Evolutionary conservation across 1,284 basidiomycete species (phyloP), one percentile per base, ranked within the genome.

Genomic region (Papiliotrema fonsecae): DNA sequence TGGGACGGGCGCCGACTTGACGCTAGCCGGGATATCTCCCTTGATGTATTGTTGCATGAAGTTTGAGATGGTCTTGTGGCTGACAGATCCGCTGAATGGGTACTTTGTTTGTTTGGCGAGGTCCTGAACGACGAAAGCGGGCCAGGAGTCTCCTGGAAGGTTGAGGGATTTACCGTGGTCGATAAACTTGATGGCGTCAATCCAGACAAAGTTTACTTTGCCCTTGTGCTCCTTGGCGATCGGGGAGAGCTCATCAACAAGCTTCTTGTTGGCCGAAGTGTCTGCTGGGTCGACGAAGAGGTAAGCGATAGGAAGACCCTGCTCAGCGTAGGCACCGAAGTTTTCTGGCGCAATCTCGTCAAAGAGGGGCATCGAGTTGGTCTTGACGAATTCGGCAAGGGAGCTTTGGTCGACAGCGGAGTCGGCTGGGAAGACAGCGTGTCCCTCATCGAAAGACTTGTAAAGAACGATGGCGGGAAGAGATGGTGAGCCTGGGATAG

Each of bases 191-290:
- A 86, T 77, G 21, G 88, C 92, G 73, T 99, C 96, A 64, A 99
- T 98, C 86, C 86, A 96, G 58, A 98, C 94, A 75, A 98, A 94
- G 84, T 96, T 97, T 70, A 97, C 65, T 76, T 88, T 86, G 66
- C 84, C 82, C 75, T 88, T 91, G 80, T 82, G 81, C 67, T 83
- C 81, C 54, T 83, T 78, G 25, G 94, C 93, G 49, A 94, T 70
- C 2, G 88, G 82, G 62, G 79, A 82, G 62, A 97, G 73, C 47
- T 79, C 75, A 38, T 85, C 82, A 57, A 94, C 78, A 49, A 86
- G 75, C 39, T 77, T 77, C 22, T 87, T 79, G 62, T 82, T 85
- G 53, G 80, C 78, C 18, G 55, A 32, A 13, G 51, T 54, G 56
- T 82, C 79, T 42, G 81, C 77, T 38, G 91, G 86, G 74, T 97